Evolutionary conservation across 257 asterid genomes (phyloP).

Genomic region (Eustoma russellianum): DNA sequence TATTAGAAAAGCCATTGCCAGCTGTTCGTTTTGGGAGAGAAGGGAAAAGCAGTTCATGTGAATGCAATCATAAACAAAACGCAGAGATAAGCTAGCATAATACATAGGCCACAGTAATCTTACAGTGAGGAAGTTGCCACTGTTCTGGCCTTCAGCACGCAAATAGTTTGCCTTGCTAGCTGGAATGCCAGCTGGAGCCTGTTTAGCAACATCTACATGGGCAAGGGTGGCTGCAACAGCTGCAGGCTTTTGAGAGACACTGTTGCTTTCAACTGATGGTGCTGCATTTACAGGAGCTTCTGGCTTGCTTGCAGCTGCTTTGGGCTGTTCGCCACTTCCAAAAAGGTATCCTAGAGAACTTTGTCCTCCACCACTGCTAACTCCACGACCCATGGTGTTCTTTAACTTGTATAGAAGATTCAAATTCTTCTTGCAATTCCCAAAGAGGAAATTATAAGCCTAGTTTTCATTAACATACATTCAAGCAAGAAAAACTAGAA

Average conservation of each 20-base stretch:
- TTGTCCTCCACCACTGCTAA: slow-evolving; percentile 85
- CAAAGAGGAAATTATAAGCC: too few species aligned
- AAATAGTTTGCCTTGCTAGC: slow-evolving; percentile 46
- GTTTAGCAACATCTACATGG: slow-evolving; percentile 30
- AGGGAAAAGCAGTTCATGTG: too few species aligned
- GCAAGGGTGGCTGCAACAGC: slow-evolving; percentile 26
- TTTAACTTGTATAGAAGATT: slow-evolving; percentile 2
- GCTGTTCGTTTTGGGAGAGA: neutral
- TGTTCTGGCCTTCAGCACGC: slow-evolving; percentile 78
- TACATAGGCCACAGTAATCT: slow-evolving; percentile 6
- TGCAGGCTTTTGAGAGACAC: slow-evolving; percentile 35
- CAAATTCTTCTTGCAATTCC: slow-evolving; percentile 15
- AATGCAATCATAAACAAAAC: neutral
- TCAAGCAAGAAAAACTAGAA: too few species aligned
- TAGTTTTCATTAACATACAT: too few species aligned
- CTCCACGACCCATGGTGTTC: slow-evolving; percentile 69
- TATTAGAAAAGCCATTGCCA: too few species aligned
- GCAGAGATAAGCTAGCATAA: neutral
- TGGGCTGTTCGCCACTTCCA: slow-evolving; percentile 65
- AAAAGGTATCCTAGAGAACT: slow-evolving; percentile 80
- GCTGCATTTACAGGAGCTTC: slow-evolving; percentile 36
- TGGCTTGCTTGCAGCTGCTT: slow-evolving; percentile 28
- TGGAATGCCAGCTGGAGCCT: slow-evolving; percentile 66
- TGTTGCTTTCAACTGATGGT: slow-evolving; percentile 25
- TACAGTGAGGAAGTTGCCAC: slow-evolving; percentile 82